Conservation (phyloP, 108 stramenopile species). For the Discostella pseudostelligera region DNA sequence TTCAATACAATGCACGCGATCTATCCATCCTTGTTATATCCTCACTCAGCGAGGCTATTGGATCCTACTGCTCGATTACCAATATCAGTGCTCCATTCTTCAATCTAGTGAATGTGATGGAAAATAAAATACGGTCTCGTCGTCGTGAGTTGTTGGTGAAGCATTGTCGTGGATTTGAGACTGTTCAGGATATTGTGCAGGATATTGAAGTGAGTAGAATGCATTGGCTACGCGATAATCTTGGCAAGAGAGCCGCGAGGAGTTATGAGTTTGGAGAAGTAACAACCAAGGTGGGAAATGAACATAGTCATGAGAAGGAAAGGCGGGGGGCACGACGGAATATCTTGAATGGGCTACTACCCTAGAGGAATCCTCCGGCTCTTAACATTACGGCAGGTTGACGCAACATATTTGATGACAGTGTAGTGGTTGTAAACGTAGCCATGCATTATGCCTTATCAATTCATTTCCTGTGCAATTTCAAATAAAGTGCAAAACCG, state of each 20-base stretch:
- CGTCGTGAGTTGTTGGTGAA: slow-evolving; percentile 28
- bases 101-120: slow-evolving; percentile 21
- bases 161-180: slow-evolving; percentile 32
- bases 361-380: too few species aligned
- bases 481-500: too few species aligned
- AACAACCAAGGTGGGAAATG: slow-evolving; percentile 20
- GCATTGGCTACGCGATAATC: slow-evolving; percentile 22
- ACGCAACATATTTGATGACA: too few species aligned
- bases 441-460: too few species aligned
- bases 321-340: slow-evolving; percentile 2
- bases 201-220: slow-evolving; percentile 32
- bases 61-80: slow-evolving; percentile 30
- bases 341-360: slow-evolving; percentile 17
- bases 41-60: slow-evolving; percentile 31
- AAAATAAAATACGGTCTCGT: slow-evolving; percentile 21
- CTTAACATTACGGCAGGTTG: too few species aligned
- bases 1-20: slow-evolving; percentile 20
- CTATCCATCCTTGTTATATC: slow-evolving; percentile 32
- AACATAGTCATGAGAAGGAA: slow-evolving; percentile 11
- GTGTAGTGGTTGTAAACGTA: too few species aligned
- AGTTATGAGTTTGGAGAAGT: slow-evolving; percentile 31
- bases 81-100: slow-evolving; percentile 43
- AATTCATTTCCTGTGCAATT: too few species aligned
- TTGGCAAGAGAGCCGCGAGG: slow-evolving; percentile 21
- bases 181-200: slow-evolving; percentile 20